Base-by-base conservation (phyloP, 140 eudicot species). In the Stevia rebaudiana region DNA sequence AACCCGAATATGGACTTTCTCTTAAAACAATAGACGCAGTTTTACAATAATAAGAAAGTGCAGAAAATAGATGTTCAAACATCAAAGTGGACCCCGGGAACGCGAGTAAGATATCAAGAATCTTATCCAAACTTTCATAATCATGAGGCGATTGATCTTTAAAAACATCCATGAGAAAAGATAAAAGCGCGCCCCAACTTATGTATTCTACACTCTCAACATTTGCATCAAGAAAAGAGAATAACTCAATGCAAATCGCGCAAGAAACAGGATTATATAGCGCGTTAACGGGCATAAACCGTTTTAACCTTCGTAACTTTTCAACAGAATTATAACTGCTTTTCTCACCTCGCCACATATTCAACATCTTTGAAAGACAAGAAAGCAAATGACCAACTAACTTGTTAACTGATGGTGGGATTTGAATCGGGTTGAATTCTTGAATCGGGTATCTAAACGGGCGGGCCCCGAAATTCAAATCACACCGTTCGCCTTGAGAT, bases 1-100 rank as follows among this genome's bases (percentile, higher is more conserved):
- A 80, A 21, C 99, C 99, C 44, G 99, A 83, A 79, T 88, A 85
- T 12, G 99, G 99, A 69, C 96, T 81, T 21, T 94, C 99, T 41
- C 88, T 79, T 30, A 88, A 75, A 42, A 81, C 71, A 60, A 89
- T 41, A 16, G 86, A 61, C 25, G 95, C 83, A 40, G 96, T 83
- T 65, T 83, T 88, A 68, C 99, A 94, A 39, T 78, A 57, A 60
- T 70, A 85, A 13, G 99, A 84, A n/a, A 94, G 90, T 11, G 97
- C 97, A 51, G 72, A 68, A 8, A 94, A 37, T 2, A 88, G 50
- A 44, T 88, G 87, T 69, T 78, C 71, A 72, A 88, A 88, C 57
- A 94, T 28, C 67, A 65, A 17, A 28, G 47, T 81, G 10, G 95
- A 88, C 49, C 76, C 86, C 23, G 79, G 83, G 71, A 88, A 78